These are phyloP conservation scores for Fusarium sp. DNA, from an alignment of 2,329 filamentous ascomycete genomes.

Conservation along the genomic window DNA sequence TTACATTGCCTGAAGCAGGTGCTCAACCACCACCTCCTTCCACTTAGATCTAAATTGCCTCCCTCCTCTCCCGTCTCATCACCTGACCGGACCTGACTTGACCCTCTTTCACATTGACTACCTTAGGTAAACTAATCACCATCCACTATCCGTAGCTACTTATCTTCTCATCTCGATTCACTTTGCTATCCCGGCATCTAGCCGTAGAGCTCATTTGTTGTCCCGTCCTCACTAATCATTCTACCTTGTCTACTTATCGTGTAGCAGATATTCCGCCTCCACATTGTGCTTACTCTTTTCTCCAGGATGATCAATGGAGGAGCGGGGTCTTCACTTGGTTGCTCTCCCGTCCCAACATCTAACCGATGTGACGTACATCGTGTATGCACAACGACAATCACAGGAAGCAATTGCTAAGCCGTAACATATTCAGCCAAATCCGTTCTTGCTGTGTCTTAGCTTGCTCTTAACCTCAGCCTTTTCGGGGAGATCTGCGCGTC, in stretches of 20 bases:
- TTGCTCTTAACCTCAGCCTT: conserved; percentile 20
- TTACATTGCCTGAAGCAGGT: not conserved
- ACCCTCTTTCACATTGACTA: conserved; percentile 10
- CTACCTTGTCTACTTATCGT: conserved; percentile 7
- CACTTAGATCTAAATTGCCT: not conserved
- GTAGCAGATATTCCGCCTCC: conserved; percentile 18
- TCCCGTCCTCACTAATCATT: not conserved
- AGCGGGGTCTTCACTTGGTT: conserved; percentile 25
- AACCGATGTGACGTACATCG: conserved; percentile 29
- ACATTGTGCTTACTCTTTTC: conserved; percentile 3
- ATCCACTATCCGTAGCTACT: not conserved
- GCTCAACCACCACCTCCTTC: not conserved
- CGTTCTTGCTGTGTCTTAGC: conserved; percentile 5
- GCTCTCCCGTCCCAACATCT: conserved; percentile 27
- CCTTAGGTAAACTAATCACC: conserved; percentile 19
- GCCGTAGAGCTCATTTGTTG: conserved; percentile 18
- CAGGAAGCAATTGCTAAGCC: conserved; percentile 4
- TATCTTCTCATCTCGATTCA: conserved; percentile 27
- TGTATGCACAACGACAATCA: conserved; percentile 3
- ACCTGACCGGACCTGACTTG: conserved; percentile 10
- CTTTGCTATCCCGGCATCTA: conserved; percentile 7
- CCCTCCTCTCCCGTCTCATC: not conserved
- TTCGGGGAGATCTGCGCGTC: conserved; percentile 10
- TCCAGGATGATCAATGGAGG: conserved; percentile 4
- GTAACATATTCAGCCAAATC: conserved; percentile 11